These are phyloP conservation scores for Fusarium longipes DNA, from an alignment of 2,329 filamentous ascomycete species.

Conservation along the genomic window DNA sequence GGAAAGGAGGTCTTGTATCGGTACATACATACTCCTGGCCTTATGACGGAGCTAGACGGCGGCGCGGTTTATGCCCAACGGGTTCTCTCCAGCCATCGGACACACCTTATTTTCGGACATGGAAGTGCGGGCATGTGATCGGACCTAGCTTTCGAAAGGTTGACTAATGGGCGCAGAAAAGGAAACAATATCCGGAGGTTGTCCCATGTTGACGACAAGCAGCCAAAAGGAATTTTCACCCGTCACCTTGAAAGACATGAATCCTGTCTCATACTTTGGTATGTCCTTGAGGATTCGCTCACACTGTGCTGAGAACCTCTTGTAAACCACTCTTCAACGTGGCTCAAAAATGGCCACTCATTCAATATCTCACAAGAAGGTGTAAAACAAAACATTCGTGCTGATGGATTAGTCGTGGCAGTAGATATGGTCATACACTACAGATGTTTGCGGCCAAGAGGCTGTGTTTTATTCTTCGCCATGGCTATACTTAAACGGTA, in stretches of 20 bases:
- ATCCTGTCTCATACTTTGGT: neutral
- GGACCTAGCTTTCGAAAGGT: neutral
- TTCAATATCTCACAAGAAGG: neutral
- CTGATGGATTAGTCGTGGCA: neutral
- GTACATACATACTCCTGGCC: constrained; percentile 7
- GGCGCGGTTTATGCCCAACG: neutral
- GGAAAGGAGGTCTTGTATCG: neutral
- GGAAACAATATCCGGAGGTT: neutral
- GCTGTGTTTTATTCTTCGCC: neutral
- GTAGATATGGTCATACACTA: neutral
- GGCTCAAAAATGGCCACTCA: neutral
- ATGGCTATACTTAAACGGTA: neutral
- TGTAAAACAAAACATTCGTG: neutral
- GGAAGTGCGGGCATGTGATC: neutral
- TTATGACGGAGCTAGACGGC: neutral
- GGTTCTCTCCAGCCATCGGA: neutral
- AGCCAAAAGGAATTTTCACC: neutral
- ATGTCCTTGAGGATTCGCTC: neutral
- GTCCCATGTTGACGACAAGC: neutral
- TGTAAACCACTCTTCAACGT: neutral
- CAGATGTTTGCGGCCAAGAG: neutral
- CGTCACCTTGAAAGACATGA: neutral
- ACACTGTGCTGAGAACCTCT: neutral
- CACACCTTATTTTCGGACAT: neutral
- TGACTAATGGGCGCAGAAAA: neutral